Base-by-base conservation (phyloP, 805 yeast genomes). In the Myxozyma melibiosi region DNA sequence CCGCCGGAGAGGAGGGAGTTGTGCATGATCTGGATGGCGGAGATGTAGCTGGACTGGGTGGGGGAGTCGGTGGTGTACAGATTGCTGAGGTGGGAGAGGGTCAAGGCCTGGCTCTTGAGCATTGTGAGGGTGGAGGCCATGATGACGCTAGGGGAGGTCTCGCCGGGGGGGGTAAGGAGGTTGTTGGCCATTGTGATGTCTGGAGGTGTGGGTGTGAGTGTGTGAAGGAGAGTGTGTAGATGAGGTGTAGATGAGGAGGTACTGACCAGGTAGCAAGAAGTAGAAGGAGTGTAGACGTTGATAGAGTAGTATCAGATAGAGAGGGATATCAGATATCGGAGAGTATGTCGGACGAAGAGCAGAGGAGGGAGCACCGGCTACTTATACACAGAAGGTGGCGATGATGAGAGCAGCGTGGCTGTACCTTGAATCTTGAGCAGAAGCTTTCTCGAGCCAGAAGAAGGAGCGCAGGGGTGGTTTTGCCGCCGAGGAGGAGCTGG, bases 91-190 rank as follows among this genome's bases (percentile, higher is more conserved):
- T 65, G 68, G n/a, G 64, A 42, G 42, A 74, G 66, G 5, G 77
- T 73, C 43, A 58, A 64, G 1, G 77, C 73, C 64, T 74, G 77
- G 30, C 74, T 70, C 35, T 57, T 42, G 5, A 74, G 65, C 20
- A 74, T 66, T 14, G 65, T 62, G 34, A 61, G 59, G 5, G 76
- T 75, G n/a, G 76, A 67, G 47, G 61, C 78, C 71, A 77, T 72
- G 68, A 70, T 80, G 74, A 56, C 78, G 79, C 71, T 76, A 76
- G 58, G 81, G 70, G 78, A 78, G 70, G 74, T 76, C 79, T 77
- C 83, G 76, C 74, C 79, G 77, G 65, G 83, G 75, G 71, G 83
- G 74, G 55, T 28, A 39, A 52, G 44, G 16, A 53, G 63, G 22
- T 31, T 34, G 38, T 20, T 34, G 24, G 42, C 18, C 45, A 39